phyloP scores from a whole-genome alignment of 176 grass and related monocot species.

The Chloris gayana region DNA sequence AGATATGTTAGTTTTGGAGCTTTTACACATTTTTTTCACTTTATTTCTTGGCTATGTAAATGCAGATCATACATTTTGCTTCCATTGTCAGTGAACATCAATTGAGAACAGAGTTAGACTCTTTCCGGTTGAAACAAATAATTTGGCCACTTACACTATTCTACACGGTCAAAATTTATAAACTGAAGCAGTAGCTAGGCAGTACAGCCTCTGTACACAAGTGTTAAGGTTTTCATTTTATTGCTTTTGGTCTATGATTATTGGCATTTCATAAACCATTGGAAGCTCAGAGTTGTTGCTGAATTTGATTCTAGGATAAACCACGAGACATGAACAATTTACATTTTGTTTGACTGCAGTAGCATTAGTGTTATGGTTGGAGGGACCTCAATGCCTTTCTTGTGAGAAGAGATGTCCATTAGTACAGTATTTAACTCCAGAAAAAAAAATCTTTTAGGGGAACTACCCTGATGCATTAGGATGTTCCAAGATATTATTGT shows the following conservation, averaged over 20 bases:
- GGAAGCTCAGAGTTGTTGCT: constrained; percentile 19
- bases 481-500: not conserved
- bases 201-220: not conserved
- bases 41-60: not conserved
- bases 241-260: not conserved
- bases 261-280: constrained; percentile 10
- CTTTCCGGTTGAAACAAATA: not conserved
- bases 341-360: constrained; percentile 25
- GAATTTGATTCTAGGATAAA: constrained; percentile 3
- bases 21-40: not conserved
- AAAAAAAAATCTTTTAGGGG: not conserved
- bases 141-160: not conserved
- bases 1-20: not conserved
- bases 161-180: not conserved
- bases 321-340: not conserved
- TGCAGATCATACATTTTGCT: not conserved
- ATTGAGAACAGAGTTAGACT: not conserved
- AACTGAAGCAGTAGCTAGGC: not conserved
- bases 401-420: not conserved
- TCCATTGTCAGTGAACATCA: not conserved
- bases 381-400: not conserved
- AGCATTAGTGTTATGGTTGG: not conserved
- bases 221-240: not conserved
- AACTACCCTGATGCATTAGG: not conserved
- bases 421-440: not conserved